Conservation (phyloP, 179 eudicot species). For the Patellifolia procumbens region DNA sequence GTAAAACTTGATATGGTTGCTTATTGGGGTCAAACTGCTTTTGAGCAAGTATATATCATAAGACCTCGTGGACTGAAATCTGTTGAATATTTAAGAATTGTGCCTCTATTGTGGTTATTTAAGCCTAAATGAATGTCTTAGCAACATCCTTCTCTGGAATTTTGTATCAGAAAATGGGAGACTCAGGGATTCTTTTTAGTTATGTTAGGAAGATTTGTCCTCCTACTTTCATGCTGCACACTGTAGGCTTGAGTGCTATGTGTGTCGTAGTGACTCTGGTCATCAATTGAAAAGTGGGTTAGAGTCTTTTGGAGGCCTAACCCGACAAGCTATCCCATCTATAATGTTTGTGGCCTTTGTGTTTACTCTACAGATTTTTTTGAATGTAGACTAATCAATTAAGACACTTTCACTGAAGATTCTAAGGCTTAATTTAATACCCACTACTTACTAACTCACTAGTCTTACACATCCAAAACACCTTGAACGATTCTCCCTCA, state of each 20-base stretch:
- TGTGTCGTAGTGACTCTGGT: too few relatives aligned
- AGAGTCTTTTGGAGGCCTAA: too few relatives aligned
- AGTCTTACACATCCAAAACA: too few relatives aligned
- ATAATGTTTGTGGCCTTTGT: too few relatives aligned
- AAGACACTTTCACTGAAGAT: too few relatives aligned
- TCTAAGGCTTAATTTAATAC: too few relatives aligned
- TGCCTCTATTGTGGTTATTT: neutral
- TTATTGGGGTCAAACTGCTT: slow-evolving; percentile 3
- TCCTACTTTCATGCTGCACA: neutral
- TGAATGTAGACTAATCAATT: too few relatives aligned
- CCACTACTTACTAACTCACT: too few relatives aligned
- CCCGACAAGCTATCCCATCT: too few relatives aligned
- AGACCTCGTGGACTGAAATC: neutral
- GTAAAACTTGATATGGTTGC: neutral
- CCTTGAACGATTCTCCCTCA: too few relatives aligned
- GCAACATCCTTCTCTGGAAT: neutral
- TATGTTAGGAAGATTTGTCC: neutral
- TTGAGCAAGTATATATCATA: neutral
- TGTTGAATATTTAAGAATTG: neutral
- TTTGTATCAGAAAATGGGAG: neutral
- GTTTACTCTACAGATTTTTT: too few relatives aligned
- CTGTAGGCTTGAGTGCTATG: neutral
- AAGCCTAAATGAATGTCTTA: neutral
- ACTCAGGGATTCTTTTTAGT: neutral
- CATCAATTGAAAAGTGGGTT: too few relatives aligned